Base-by-base conservation (phyloP, 768 basidiomycete species). In the Boletus eberwhitei region DNA sequence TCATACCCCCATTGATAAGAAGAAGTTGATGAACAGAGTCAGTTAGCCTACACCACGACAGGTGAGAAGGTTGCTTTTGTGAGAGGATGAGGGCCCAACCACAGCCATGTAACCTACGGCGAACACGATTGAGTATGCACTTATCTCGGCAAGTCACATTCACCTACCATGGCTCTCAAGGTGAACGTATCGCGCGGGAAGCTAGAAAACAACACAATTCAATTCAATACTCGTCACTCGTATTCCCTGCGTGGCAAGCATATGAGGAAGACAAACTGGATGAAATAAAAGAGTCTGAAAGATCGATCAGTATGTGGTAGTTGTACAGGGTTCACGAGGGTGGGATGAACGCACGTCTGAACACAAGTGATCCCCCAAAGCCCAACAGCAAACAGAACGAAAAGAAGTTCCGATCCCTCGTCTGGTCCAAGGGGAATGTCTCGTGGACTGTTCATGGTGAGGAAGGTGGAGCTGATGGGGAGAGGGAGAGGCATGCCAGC, bases 281-380 rank as follows among this genome's bases (percentile, higher is more conserved):
- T 44, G 35, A 62, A 62, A 31, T 62, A 62, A 50, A 59, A 62
- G 22, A 62, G 29, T 16, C 61, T 62, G 29, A 31, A 8, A 14
- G 17, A 32, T 21, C 0, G 8, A 31, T 43, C 22, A 52, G 16
- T 22, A 35, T 44, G 11, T 19, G 13, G 26, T 8, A 31, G 37
- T 22, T 14, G 38, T 8, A 46, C 17, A 31, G 12, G 13, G 19
- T 40, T 21, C 38, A 22, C 21, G 21, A 31, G 17, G n/a, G 8
- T 43, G 14, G 2, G 31, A 54, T 39, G 42, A 37, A 54, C 55
- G 26, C 37, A 64, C 64, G 64, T 54, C 34, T 64, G 62, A 7
- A 55, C 51, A 42, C 63, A 64, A 37, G 63, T 65, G 42, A 65
- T 55, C 8, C 64, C 64, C 64, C 64, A 64, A 12, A 64, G 64